Evolutionary conservation across 345 rosid genomes (phyloP), one percentile per base, ranked within the genome.

Genomic region (Abelmoschus esculentus): DNA sequence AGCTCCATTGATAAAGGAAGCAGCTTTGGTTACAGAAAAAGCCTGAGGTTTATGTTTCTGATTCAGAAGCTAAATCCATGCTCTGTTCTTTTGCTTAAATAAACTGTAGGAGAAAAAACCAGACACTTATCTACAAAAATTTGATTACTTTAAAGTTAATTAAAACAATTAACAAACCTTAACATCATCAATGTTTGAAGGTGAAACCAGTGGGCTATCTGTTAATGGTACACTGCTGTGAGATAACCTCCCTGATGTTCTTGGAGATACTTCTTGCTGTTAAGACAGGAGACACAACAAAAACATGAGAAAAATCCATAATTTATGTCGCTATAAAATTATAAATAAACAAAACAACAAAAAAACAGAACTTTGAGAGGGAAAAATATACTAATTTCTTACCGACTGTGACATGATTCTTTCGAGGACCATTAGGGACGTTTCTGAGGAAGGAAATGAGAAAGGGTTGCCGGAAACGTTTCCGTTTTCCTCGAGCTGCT

Each of bases 381-480:
- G 31, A 13, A n/a, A 49, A n/a, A 11, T 7, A 7, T 54, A 26
- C 7, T 36, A n/a, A 77, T 40, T 40, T 40, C 97, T 89, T 74
- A 96, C 99, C 86, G 99, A 90, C 81, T 96, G 99, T 47, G 97
- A 91, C 92, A 96, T 80, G 83, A 96, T 96, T 44, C 99, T 87
- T 15, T 96, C 99, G 91, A 96, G 83, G 71, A 96, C 89, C 98
- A 96, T 90, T 83, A 85, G 99, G 32, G 97, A 96, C 38, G 99
- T 96, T 76, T 96, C 99, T 0, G 91, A 90, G 38, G 91, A 90
- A 9, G 97, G 98, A 28, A 96, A 96, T 4, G 97, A 89, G 83
- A 89, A 91, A 3, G 96, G 93, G 82, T 91, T 96, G 2, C 98
- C 97, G 31, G 95, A 83, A 79, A 85, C 87, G 1, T 80, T 61